Percentiles rank a stretch among this genome's conserved stretches.
phyloP scores from a whole-genome alignment of 1,284 basidiomycete species.

The Bjerkandera adusta region DNA sequence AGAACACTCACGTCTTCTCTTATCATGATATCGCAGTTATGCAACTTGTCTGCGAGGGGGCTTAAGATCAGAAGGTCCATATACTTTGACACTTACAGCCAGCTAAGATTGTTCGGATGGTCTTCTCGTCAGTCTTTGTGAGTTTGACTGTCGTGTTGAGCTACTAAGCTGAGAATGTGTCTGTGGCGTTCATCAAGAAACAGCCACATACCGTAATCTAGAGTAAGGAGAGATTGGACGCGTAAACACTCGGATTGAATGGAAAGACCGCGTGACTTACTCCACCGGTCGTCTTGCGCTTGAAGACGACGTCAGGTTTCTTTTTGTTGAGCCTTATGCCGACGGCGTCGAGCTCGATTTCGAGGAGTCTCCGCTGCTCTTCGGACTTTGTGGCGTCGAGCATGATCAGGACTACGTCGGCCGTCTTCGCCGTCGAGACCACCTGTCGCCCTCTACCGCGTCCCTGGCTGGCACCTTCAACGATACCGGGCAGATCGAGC shows the following conservation, averaged over 20 bases:
- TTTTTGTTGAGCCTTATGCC: constrained; percentile 92
- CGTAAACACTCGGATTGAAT: constrained; percentile 6
- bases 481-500: constrained; percentile 95
- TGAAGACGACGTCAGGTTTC: constrained; percentile 86
- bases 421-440: constrained; percentile 93
- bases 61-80: constrained; percentile 6
- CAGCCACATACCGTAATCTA: constrained; percentile 50
- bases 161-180: constrained; percentile 36
- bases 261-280: constrained; percentile 44
- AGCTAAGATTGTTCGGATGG: constrained; percentile 87
- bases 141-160: constrained; percentile 90
- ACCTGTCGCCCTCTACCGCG: constrained; percentile 95
- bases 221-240: constrained; percentile 1
- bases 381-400: constrained; percentile 96
- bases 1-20: constrained; percentile 79
- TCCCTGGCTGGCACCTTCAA: constrained; percentile 94
- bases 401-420: constrained; percentile 94
- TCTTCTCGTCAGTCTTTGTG: constrained; percentile 94
- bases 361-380: constrained; percentile 86
- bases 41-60: constrained; percentile 63
- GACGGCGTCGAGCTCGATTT: constrained; percentile 93
- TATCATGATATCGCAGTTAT: constrained; percentile 97
- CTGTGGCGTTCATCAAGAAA: not conserved
- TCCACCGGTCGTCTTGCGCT: constrained; percentile 87
- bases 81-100: constrained; percentile 54